Conservation (phyloP, 2,329 filamentous ascomycete species). For the Coniochaeta hoffmannii region DNA sequence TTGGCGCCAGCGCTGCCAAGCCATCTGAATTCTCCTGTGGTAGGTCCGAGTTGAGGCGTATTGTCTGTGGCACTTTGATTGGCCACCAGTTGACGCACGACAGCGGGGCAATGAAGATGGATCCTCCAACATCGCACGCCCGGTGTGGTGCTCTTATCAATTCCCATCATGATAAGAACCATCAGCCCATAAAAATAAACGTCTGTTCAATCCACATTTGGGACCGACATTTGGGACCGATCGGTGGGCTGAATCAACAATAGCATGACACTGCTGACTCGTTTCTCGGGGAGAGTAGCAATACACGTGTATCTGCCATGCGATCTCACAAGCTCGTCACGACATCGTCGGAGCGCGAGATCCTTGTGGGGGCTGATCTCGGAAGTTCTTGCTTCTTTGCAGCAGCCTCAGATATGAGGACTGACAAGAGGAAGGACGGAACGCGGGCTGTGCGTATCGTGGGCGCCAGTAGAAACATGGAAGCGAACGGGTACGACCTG, state of each 20-base stretch:
- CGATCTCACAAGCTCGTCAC: no score
- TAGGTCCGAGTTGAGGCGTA: not conserved
- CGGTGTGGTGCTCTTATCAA: not conserved
- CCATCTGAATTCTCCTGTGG: not conserved
- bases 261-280: not conserved
- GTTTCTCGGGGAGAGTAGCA: not conserved
- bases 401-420: not conserved
- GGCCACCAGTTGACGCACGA: not conserved
- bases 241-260: not conserved
- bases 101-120: not conserved
- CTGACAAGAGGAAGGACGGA: not conserved
- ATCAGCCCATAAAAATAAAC: conserved; percentile 1
- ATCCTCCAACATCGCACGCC: not conserved
- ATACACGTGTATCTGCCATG: not conserved
- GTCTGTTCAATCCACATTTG: not conserved
- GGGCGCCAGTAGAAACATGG: not conserved
- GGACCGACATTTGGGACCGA: no score
- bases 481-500: no score
- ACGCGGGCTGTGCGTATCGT: not conserved
- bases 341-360: not conserved
- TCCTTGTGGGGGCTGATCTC: not conserved
- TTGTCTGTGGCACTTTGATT: not conserved
- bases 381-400: not conserved
- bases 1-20: not conserved
- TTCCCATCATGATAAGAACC: not conserved